Percentiles rank a stretch among this genome's conserved stretches.
phyloP scores from a whole-genome alignment of 2,329 filamentous ascomycete genomes.

The Claviceps purpurea region DNA sequence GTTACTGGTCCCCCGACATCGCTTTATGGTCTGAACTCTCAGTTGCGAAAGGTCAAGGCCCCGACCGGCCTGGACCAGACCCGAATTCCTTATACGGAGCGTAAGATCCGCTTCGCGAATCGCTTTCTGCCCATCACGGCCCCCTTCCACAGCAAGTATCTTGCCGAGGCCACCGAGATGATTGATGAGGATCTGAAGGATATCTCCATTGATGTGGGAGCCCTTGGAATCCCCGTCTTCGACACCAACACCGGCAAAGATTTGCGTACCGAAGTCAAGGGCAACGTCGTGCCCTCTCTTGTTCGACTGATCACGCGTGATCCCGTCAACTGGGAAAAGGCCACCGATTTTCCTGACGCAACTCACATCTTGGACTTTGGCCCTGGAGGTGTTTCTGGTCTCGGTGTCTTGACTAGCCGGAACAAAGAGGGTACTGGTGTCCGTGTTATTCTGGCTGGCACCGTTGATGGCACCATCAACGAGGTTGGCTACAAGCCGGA shows the following conservation, averaged over 20 bases:
- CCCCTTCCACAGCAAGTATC: slow-evolving; percentile 95
- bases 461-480: slow-evolving; percentile 77
- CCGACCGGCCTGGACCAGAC: slow-evolving; percentile 96
- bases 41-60: slow-evolving; percentile 92
- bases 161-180: slow-evolving; percentile 65
- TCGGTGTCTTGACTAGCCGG: slow-evolving; percentile 90
- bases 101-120: slow-evolving; percentile 93
- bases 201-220: slow-evolving; percentile 58
- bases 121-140: slow-evolving; percentile 95
- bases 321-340: slow-evolving; percentile 89
- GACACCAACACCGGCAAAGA: slow-evolving; percentile 85
- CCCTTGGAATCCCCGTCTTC: slow-evolving; percentile 73
- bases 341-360: slow-evolving; percentile 78
- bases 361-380: slow-evolving; percentile 96
- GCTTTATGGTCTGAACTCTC: slow-evolving; percentile 87
- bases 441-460: slow-evolving; percentile 84
- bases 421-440: slow-evolving; percentile 99
- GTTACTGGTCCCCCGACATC: slow-evolving; percentile 94
- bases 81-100: slow-evolving; percentile 83
- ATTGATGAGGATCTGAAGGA: slow-evolving; percentile 82
- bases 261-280: slow-evolving; percentile 53
- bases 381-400: slow-evolving; percentile 88
- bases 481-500: slow-evolving; percentile 98
- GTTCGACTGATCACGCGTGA: slow-evolving; percentile 91
- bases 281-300: slow-evolving; percentile 74